A percentile compares a stretch with the other conserved stretches of the same genome.
phyloP scores from a whole-genome alignment of 768 basidiomycete species.

The Mycena capillaripes region DNA sequence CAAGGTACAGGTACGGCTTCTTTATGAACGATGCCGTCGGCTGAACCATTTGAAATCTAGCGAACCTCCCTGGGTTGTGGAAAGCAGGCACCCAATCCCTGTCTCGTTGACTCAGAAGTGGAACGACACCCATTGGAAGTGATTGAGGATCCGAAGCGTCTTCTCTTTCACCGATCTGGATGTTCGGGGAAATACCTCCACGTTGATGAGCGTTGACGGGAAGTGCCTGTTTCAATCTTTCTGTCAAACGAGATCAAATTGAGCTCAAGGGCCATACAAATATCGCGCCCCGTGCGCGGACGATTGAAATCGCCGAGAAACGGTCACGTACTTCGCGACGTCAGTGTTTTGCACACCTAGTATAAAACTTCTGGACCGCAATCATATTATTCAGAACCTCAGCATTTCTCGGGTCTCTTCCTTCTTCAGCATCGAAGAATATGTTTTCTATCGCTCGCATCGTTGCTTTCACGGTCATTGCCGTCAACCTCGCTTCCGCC shows the following conservation, averaged over 20 bases:
- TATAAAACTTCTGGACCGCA: not conserved
- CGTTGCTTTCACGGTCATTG: not conserved
- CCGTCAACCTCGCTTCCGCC: not conserved
- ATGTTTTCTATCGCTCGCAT: not conserved
- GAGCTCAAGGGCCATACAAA: not conserved
- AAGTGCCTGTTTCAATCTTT: not conserved
- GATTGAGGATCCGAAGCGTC: not conserved
- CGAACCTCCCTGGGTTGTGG: not conserved
- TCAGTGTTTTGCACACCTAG: not conserved
- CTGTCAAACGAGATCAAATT: not conserved
- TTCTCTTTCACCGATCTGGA: not conserved
- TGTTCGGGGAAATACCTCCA: not conserved
- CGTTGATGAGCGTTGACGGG: not conserved
- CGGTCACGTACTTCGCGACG: not conserved
- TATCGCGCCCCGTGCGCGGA: not conserved
- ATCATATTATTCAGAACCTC: not conserved
- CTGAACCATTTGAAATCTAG: not conserved
- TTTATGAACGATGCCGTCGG: not conserved
- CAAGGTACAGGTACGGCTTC: not conserved
- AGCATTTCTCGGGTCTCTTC: not conserved
- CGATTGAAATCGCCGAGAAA: not conserved
- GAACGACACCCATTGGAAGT: not conserved
- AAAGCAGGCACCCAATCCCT: not conserved
- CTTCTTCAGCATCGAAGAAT: not conserved
- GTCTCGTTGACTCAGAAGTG: not conserved